Evolutionary conservation across 2,329 filamentous ascomycete genomes (phyloP).

Genomic region (Pseudocercospora macadamiae): DNA sequence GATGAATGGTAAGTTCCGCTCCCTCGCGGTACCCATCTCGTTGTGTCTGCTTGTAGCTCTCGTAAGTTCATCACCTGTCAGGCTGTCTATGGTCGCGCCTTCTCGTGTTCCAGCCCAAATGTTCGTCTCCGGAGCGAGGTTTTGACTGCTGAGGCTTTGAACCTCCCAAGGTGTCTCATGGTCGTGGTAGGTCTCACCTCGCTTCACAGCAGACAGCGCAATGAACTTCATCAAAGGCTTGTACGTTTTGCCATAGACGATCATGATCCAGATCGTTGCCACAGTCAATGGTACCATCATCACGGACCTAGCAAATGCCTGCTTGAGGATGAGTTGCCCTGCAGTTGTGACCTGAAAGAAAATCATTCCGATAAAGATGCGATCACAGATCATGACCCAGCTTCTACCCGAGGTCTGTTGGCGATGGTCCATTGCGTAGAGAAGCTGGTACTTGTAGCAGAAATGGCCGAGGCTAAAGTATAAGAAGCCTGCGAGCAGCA

Average conservation of each 20-base stretch:
- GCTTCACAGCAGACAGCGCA: constrained; percentile 80
- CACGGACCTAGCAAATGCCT: constrained; percentile 72
- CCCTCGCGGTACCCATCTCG: constrained; percentile 38
- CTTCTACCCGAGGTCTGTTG: constrained; percentile 91
- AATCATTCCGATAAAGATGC: constrained; percentile 80
- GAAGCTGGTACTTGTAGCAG: constrained; percentile 93
- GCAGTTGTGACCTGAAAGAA: constrained; percentile 92
- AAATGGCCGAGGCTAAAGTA: constrained; percentile 86
- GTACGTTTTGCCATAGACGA: constrained; percentile 78
- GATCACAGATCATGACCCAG: constrained; percentile 96
- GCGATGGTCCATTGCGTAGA: constrained; percentile 98
- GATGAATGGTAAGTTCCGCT: constrained; percentile 70
- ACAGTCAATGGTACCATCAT: constrained; percentile 76
- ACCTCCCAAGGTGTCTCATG: constrained; percentile 36
- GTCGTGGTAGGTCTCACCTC: constrained; percentile 51
- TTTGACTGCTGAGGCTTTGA: constrained; percentile 29
- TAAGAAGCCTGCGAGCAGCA: constrained; percentile 77
- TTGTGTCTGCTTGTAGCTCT: constrained; percentile 23
- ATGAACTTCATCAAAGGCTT: constrained; percentile 91
- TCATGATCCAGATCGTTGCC: constrained; percentile 85
- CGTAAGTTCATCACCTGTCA: constrained; percentile 10
- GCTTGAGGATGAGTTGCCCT: constrained; percentile 75
- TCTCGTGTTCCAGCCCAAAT: constrained; percentile 36
- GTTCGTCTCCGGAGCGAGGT: constrained; percentile 43
- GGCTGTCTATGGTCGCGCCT: constrained; percentile 2